Evolutionary conservation across 805 yeast genomes (phyloP).

Genomic region (Wickerhamiella domercqiae): DNA sequence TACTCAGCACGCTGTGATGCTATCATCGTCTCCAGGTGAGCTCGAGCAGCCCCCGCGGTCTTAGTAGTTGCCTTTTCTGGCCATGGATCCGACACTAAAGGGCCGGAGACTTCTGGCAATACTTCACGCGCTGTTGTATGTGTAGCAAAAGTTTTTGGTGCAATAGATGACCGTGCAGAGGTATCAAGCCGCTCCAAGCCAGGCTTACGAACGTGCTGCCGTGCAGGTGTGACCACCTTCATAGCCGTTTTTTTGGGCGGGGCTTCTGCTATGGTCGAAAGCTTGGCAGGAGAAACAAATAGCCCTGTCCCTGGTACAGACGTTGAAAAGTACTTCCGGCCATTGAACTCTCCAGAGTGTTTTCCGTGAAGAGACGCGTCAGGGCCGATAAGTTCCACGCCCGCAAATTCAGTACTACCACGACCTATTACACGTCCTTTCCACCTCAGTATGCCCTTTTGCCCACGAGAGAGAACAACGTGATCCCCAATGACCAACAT

Average conservation of each 20-base stretch:
- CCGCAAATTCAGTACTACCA: conserved; percentile 57
- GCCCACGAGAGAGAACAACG: conserved; percentile 43
- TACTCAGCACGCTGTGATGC: conserved; percentile 22
- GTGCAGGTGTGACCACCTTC: background rate
- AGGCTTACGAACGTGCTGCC: background rate
- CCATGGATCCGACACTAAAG: background rate
- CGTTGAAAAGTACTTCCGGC: conserved; percentile 52
- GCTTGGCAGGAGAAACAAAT: conserved; percentile 35
- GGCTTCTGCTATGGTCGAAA: conserved; percentile 14
- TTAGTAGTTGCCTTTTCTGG: background rate
- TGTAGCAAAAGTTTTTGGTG: background rate
- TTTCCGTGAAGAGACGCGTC: conserved; percentile 49
- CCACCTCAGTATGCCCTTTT: conserved; percentile 51
- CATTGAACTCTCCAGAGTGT: conserved; percentile 72
- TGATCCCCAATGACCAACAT: conserved; percentile 22
- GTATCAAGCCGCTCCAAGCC: background rate
- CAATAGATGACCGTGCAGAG: background rate
- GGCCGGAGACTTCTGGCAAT: background rate
- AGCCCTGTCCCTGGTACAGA: conserved; percentile 53
- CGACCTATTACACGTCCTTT: conserved; percentile 62
- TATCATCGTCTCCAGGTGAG: conserved; percentile 10
- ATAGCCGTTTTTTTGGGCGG: background rate
- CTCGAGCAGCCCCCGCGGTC: background rate
- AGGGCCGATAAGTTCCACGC: conserved; percentile 61
- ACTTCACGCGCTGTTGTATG: background rate